Evolutionary conservation across 495 filamentous ascomycete species (phyloP).

Genomic region (Sabuloglossum arenarium): DNA sequence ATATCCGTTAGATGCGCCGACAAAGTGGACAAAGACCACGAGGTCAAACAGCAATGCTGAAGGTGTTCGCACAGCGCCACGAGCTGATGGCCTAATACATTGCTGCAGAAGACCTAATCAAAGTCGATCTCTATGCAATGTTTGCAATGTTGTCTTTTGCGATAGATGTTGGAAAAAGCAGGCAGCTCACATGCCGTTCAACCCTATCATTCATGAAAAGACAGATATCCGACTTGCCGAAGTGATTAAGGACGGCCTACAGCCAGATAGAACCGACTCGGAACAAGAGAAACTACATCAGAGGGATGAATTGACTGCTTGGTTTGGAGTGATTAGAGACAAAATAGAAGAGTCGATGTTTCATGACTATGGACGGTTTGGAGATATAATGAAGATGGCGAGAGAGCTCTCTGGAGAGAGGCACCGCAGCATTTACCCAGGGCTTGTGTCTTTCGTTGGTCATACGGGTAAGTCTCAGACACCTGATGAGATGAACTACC

Average conservation of each 20-base stretch:
- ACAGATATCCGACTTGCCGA: background rate
- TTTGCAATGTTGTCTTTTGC: no score
- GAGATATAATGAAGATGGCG: no score
- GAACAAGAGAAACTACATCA: background rate
- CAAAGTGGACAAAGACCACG: no score
- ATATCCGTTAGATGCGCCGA: no score
- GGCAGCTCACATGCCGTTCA: background rate
- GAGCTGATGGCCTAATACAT: no score
- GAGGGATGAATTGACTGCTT: background rate
- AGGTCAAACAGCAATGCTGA: no score
- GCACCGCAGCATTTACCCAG: background rate
- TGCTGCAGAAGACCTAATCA: no score
- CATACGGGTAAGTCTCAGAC: background rate
- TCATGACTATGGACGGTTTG: background rate
- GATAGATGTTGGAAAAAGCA: background rate
- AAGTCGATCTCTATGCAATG: no score
- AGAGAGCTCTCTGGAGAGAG: background rate
- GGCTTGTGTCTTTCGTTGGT: background rate
- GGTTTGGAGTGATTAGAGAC: background rate
- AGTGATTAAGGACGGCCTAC: background rate
- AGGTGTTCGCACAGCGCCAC: no score
- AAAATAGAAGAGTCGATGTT: background rate
- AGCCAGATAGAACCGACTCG: background rate
- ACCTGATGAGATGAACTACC: no score
- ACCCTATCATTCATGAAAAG: background rate